Percentiles rank a stretch among this genome's conserved stretches.
Conservation (phyloP, 306 rosid species). For the Dalbergia cochinchinensis region DNA sequence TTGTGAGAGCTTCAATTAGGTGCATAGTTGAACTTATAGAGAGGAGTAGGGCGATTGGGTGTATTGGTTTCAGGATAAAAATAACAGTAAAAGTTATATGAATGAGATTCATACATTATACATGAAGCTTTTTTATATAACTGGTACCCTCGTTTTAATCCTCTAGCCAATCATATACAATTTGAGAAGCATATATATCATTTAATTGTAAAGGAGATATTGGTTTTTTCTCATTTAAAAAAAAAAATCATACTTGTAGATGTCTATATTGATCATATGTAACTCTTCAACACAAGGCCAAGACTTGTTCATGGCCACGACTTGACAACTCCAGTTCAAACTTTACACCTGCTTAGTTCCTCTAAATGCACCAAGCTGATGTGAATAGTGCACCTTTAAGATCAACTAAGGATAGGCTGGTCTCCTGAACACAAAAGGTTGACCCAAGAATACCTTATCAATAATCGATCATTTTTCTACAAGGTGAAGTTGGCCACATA, state of each 20-base stretch:
- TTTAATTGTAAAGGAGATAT: not conserved
- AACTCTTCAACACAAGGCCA: not conserved
- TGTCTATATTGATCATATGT: not conserved
- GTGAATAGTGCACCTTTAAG: not conserved
- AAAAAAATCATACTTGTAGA: not conserved
- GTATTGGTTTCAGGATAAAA: too few species aligned
- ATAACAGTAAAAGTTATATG: too few species aligned
- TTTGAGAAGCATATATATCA: not conserved
- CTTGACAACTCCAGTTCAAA: not conserved
- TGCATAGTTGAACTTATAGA: too few species aligned
- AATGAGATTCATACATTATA: too few species aligned
- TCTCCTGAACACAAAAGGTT: not conserved
- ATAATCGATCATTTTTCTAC: not conserved
- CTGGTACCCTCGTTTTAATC: too few species aligned
- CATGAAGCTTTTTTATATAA: too few species aligned
- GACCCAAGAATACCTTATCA: not conserved
- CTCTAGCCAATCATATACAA: too few species aligned
- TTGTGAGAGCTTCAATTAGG: too few species aligned
- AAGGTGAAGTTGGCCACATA: not conserved
- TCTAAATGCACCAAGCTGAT: not conserved
- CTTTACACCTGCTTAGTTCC: not conserved
- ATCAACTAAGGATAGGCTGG: not conserved
- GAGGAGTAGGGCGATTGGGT: too few species aligned
- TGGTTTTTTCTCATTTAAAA: not conserved
- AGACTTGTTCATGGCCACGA: not conserved